Evolutionary conservation across 352 stramenopile genomes (phyloP).

Genomic region (Phytophthora fragariae): DNA sequence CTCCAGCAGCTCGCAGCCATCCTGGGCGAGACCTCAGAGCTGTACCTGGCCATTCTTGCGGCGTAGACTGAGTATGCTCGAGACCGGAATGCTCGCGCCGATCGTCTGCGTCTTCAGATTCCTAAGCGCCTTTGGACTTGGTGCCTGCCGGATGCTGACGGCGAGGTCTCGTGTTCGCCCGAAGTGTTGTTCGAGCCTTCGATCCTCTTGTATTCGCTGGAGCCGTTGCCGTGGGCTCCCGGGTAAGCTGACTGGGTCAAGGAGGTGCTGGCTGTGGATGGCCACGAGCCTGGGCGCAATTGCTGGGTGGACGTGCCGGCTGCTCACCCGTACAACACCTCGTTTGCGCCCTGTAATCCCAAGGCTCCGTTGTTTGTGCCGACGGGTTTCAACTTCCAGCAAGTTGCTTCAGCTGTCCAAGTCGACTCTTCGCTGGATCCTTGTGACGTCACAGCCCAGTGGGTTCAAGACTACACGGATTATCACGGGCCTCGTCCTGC

Average conservation of each 20-base stretch:
- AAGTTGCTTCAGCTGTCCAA: neutral
- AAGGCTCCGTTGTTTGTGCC: neutral
- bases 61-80: neutral
- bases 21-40: neutral
- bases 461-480: no score
- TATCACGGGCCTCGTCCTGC: no score
- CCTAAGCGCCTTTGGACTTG: neutral
- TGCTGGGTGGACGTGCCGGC: neutral
- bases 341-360: neutral
- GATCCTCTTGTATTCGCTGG: conserved; percentile 1
- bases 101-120: neutral
- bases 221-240: neutral
- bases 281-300: neutral
- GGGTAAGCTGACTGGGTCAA: neutral
- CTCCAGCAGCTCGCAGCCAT: neutral
- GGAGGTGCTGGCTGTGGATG: neutral
- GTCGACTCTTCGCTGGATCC: neutral
- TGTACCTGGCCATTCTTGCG: neutral
- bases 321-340: neutral
- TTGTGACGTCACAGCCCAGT: neutral
- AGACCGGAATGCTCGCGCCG: neutral
- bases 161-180: neutral
- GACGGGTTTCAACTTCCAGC: neutral
- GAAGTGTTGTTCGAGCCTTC: neutral
- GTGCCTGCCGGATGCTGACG: neutral